These are phyloP conservation scores for Trichoderma polysporum DNA, from an alignment of 2,329 filamentous ascomycete genomes.

Conservation along the genomic window DNA sequence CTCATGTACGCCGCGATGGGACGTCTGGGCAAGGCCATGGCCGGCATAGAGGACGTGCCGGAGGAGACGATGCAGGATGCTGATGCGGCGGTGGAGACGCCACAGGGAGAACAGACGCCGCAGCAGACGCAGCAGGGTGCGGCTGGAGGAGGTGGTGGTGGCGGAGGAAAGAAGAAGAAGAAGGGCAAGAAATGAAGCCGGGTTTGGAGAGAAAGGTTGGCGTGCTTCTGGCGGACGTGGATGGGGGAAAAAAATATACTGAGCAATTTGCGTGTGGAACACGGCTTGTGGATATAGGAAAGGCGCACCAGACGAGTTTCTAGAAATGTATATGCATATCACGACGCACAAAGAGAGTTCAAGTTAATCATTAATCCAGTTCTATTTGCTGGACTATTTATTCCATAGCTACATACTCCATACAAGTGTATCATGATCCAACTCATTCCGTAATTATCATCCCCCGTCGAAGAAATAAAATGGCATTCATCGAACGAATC, in stretches of 20 bases:
- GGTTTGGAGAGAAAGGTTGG: background rate
- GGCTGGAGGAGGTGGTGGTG: background rate
- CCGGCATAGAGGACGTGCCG: conserved; percentile 49
- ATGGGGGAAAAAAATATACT: background rate
- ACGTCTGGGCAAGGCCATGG: conserved; percentile 68
- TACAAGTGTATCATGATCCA: conserved; percentile 26
- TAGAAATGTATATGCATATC: background rate
- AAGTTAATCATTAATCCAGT: conserved; percentile 5
- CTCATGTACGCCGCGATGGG: conserved; percentile 72
- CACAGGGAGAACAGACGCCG: conserved; percentile 30
- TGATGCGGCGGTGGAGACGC: conserved; percentile 25
- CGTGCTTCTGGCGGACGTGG: background rate
- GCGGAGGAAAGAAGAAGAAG: conserved; percentile 65
- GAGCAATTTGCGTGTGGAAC: background rate
- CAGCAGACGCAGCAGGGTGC: conserved; percentile 28
- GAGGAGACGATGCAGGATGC: conserved; percentile 47
- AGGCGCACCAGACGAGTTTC: background rate
- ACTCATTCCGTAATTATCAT: conserved; percentile 22
- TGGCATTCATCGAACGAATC: background rate
- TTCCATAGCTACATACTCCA: conserved; percentile 17
- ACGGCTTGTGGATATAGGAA: background rate
- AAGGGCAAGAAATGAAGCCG: conserved; percentile 64
- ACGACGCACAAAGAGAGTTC: background rate
- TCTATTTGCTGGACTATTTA: conserved; percentile 17
- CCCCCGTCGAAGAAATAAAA: background rate